Evolutionary conservation across 257 asterid genomes (phyloP).

Genomic region (Rubia yunnanensis): DNA sequence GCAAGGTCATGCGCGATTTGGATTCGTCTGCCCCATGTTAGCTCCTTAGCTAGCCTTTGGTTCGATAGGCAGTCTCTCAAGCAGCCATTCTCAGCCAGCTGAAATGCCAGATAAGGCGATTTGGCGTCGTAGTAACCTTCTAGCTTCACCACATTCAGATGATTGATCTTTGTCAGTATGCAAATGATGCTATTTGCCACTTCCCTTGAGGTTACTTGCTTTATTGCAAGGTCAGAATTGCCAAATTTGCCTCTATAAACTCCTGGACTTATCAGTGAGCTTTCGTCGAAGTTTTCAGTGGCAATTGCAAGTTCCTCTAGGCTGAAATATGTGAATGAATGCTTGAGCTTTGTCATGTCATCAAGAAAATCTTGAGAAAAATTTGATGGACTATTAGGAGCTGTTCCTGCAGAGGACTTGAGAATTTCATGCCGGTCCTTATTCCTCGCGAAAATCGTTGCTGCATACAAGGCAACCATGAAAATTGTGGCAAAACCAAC

Average conservation of each 20-base stretch:
- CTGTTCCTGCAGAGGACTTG: not conserved
- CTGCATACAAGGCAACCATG: not conserved
- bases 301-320: slow-evolving; percentile 17
- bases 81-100: slow-evolving; percentile 14
- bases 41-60: slow-evolving; percentile 10
- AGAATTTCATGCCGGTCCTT: not conserved
- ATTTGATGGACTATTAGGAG: not conserved
- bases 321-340: slow-evolving; percentile 9
- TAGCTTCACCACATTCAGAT: slow-evolving; percentile 18
- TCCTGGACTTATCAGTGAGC: not conserved
- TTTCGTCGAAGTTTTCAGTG: slow-evolving; percentile 12
- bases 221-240: slow-evolving; percentile 5
- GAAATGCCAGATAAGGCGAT: slow-evolving; percentile 15
- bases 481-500: not conserved
- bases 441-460: not conserved
- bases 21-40: slow-evolving; percentile 15
- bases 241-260: slow-evolving; percentile 18
- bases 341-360: slow-evolving; percentile 18
- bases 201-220: slow-evolving; percentile 17
- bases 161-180: slow-evolving; percentile 22
- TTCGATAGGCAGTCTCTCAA: slow-evolving; percentile 16
- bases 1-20: slow-evolving; percentile 22
- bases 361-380: slow-evolving; percentile 16
- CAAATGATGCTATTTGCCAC: slow-evolving; percentile 11
- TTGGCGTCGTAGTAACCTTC: slow-evolving; percentile 19